Evolutionary conservation across 306 rosid genomes (phyloP).

Genomic region (Fragaria nilgerrensis): DNA sequence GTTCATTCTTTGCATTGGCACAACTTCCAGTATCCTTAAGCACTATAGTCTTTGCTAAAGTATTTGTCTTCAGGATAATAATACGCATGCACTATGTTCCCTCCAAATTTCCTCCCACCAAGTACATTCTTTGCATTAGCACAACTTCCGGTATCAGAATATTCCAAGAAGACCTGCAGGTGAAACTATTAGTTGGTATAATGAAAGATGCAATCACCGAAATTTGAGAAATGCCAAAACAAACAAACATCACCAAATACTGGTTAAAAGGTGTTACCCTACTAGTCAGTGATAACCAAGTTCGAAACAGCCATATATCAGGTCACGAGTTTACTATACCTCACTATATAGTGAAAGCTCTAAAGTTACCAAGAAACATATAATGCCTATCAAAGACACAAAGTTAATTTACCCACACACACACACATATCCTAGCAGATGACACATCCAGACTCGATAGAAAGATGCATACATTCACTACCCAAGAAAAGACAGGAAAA

Average conservation of each 20-base stretch:
- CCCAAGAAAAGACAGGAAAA: neutral
- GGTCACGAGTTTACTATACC: neutral
- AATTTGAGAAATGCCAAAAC: neutral
- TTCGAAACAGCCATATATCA: neutral
- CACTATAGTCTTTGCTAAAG: conserved; percentile 42
- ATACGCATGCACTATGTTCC: conserved; percentile 54
- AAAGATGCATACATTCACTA: neutral
- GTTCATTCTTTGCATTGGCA: conserved; percentile 57
- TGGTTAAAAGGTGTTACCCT: neutral
- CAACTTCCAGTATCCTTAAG: conserved; percentile 41
- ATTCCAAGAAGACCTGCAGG: conserved; percentile 75
- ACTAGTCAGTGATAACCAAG: neutral
- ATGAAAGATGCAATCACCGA: neutral
- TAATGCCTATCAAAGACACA: neutral
- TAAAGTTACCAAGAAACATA: neutral
- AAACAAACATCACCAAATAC: neutral
- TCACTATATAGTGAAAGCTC: neutral
- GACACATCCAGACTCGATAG: neutral
- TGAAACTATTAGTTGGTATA: conserved; percentile 19
- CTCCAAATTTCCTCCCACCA: conserved; percentile 73
- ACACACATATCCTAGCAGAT: neutral
- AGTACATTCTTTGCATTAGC: conserved; percentile 60
- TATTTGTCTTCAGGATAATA: conserved; percentile 69
- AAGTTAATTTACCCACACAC: neutral
- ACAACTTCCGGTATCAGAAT: conserved; percentile 45